A percentile compares a stretch with the other conserved stretches of the same genome.
These are phyloP conservation scores for Paraurostyla sp. DNA, from an alignment of 73 alveolate genomes.

Conservation along the genomic window DNA sequence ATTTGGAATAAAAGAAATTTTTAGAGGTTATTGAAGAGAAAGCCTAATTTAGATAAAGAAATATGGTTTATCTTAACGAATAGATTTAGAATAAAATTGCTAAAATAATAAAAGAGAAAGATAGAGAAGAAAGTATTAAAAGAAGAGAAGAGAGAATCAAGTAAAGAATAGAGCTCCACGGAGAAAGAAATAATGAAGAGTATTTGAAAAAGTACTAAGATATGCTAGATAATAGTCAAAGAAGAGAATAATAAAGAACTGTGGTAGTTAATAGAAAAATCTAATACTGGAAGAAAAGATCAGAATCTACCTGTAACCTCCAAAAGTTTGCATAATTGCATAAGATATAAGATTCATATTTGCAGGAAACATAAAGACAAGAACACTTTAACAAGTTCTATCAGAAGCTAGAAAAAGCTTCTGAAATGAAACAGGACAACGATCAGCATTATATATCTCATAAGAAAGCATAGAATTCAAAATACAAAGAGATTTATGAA, in stretches of 20 bases:
- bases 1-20: not conserved
- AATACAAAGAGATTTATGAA: constrained; percentile 17
- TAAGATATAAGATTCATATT: too few species aligned
- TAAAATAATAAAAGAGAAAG: not conserved
- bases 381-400: not conserved
- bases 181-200: not conserved
- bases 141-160: not conserved
- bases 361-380: too few species aligned
- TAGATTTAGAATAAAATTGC: not conserved
- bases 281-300: too few species aligned
- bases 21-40: not conserved
- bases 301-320: not conserved
- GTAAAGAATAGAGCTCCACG: not conserved
- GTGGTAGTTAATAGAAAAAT: not conserved
- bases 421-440: not conserved
- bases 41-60: not conserved
- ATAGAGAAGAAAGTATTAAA: not conserved
- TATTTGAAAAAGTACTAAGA: not conserved
- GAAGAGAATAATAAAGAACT: not conserved
- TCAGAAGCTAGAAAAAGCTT: not conserved
- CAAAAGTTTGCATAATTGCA: too few species aligned
- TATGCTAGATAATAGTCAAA: not conserved
- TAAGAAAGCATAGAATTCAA: not conserved
- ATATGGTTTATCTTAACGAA: not conserved
- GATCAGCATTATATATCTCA: not conserved